These are phyloP conservation scores for Coprinopsis cinerea DNA, from an alignment of 768 basidiomycete species.

Conservation along the genomic window DNA sequence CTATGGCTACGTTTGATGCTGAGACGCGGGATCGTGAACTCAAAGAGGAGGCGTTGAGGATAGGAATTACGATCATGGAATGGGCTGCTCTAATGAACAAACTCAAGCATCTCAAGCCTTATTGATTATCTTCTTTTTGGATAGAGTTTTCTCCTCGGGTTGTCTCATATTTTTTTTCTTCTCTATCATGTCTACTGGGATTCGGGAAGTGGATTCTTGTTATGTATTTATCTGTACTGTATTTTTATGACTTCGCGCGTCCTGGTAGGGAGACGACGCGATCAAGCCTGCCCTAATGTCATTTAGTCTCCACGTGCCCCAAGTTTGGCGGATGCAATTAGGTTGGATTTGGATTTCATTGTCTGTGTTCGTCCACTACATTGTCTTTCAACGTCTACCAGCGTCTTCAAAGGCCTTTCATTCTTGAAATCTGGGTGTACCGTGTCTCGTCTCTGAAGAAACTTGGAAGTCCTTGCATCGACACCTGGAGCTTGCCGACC, in stretches of 20 bases:
- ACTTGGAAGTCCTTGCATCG: no score
- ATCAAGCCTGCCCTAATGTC: slow-evolving; percentile 10
- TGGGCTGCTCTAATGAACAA: slow-evolving; percentile 76
- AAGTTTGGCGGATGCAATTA: not conserved
- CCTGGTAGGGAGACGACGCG: slow-evolving; percentile 6
- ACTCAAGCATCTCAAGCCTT: slow-evolving; percentile 32
- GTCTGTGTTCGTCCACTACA: not conserved
- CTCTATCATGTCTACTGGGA: not conserved
- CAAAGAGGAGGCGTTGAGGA: slow-evolving; percentile 60
- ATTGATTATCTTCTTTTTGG: not conserved
- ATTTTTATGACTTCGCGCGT: no score
- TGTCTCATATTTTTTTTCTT: not conserved
- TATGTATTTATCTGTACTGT: no score
- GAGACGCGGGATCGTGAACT: slow-evolving; percentile 66
- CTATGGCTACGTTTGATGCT: slow-evolving; percentile 54
- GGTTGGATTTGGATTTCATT: not conserved
- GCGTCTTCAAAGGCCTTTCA: not conserved
- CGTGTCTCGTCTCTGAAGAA: no score
- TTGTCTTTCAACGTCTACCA: not conserved
- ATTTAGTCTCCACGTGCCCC: not conserved
- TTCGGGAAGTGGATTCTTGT: no score
- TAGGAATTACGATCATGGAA: slow-evolving; percentile 67
- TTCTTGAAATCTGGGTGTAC: not conserved
- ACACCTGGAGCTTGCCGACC: no score
- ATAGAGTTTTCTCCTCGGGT: not conserved